Evolutionary conservation across 2,329 filamentous ascomycete species (phyloP), one percentile per base, ranked within the genome.

Genomic region (Microdochium trichocladiopsis): DNA sequence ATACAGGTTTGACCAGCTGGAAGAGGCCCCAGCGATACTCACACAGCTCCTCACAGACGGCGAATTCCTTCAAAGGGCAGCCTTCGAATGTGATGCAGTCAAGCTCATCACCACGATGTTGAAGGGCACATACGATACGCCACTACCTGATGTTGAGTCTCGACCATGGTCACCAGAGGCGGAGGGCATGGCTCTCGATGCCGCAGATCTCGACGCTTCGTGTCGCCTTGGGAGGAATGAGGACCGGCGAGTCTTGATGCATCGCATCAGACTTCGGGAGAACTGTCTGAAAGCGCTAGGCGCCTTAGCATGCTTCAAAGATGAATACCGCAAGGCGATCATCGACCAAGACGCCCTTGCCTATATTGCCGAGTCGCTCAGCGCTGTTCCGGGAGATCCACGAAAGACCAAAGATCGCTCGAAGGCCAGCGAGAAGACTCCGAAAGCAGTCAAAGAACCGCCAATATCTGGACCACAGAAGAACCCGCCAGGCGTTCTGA

Each of bases 281-380:
- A 86, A 82, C 49, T 81, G 85, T 1, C 71, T 97, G 18, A 85
- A 86, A 61, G 91, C 90, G 2, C 73, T 97, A 52, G 88, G 88
- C n/a, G 87, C 90, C 2, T 74, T 97, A 50, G 83, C 88, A 2
- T 83, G 88, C 2, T 86, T 87, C 60, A 90, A 91, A 61, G 91
- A 97, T 59, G 83, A 88, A 23, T 90, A 93, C 63, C 80, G 92
- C 45, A 95, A 95, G 63, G 78, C 80, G 0, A 80, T 97, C 48
- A 87, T 94, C 50, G 86, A 92, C 23, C 83, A 89, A 60, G 90
- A 91, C n/a, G 81, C 88, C 49, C 78, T 95, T 47, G 79, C 84
- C 1, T 91, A 87, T 63, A 85, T 97, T 50, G 86, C 95, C 43
- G 89, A 95, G 60, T 94, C 91, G 1, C 77, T 97, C 47, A 69